phyloP scores from a whole-genome alignment of 2,329 filamentous ascomycete genomes.

The Venturia carpophila region DNA sequence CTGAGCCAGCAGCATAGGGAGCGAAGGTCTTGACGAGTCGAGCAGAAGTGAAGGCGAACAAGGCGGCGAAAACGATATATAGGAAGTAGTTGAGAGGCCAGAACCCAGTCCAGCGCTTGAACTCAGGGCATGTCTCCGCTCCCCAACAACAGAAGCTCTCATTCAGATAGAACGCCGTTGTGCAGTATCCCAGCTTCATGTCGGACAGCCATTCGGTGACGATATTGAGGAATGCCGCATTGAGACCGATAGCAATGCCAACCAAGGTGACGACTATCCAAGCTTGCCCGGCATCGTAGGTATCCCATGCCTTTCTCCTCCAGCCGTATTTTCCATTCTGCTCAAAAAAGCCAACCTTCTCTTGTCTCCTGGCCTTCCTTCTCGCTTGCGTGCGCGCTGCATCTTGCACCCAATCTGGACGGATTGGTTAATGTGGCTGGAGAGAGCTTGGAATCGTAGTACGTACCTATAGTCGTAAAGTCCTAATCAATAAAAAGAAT shows the following conservation, averaged over 20 bases:
- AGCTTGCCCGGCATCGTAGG: constrained; percentile 91
- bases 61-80: constrained; percentile 76
- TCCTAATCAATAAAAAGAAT: constrained; percentile 46
- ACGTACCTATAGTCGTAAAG: constrained; percentile 83
- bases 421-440: constrained; percentile 26
- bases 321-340: constrained; percentile 63
- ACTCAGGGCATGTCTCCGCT: constrained; percentile 79
- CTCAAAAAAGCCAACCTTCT: constrained; percentile 64
- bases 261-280: constrained; percentile 97
- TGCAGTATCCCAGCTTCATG: constrained; percentile 92
- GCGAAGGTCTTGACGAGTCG: constrained; percentile 83
- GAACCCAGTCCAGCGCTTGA: constrained; percentile 81
- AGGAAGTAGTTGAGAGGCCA: constrained; percentile 74
- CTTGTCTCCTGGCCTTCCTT: constrained; percentile 65
- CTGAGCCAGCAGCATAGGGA: constrained; percentile 91
- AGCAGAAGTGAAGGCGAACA: constrained; percentile 77
- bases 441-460: constrained; percentile 19
- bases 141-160: constrained; percentile 98
- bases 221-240: constrained; percentile 89
- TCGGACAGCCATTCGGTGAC: constrained; percentile 95
- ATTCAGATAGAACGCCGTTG: constrained; percentile 92
- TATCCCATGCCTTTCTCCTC: constrained; percentile 72
- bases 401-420: constrained; percentile 95
- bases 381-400: constrained; percentile 82
- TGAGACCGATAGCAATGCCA: constrained; percentile 72